Base-by-base conservation (phyloP, 2,329 filamentous ascomycete species). In the Botryotinia narcissicola region DNA sequence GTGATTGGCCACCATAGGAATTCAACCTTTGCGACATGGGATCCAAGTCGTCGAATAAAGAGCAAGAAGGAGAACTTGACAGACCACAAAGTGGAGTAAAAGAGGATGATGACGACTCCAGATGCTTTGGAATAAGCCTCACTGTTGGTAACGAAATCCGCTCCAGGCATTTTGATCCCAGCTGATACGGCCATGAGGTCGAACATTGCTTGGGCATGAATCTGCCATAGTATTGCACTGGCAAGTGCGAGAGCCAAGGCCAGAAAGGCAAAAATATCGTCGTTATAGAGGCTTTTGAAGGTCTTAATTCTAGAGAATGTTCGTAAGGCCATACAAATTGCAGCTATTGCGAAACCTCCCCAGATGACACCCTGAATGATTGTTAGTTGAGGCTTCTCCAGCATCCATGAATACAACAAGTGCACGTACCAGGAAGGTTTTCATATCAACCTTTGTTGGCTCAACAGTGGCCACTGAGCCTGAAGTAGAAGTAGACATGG, bases 401-500 rank as follows among this genome's bases (percentile, higher is more conserved):
- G 59, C 12, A 22, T 22, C 35, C 20, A 4, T 16, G 20, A 6
- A 37, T 61, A 61, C 22, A 61, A 61, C 22, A 61, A 61, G 22
- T 61, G 59, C 59, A 61, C 59, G 59, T 61, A 61, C 59, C 59
- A 61, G 25, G 12, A 61, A 61, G 35, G 59, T 40, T 61, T 61
- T 35, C 59, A 61, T 61, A 40, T 61, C 59, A 61, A 61, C 59
- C 59, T 61, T 61, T 61, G 59, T 61, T 61, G 59, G 59, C 59
- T 61, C 32, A 37, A 61, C 32, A 25, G 22, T 14, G 25, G 59
- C 59, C 59, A 40, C 35, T 61, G 59, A 61, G 22, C 59, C 22
- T 14, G 35, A 35, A 37, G 35, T 40, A 61, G 59, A 61, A 35
- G 59, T n/a, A 61, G 59, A 61, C 59, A 61, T 61, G 35, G 35